Evolutionary conservation across 169 alveolate genomes (phyloP).

Genomic region (Cryptosporidium tyzzeri): DNA sequence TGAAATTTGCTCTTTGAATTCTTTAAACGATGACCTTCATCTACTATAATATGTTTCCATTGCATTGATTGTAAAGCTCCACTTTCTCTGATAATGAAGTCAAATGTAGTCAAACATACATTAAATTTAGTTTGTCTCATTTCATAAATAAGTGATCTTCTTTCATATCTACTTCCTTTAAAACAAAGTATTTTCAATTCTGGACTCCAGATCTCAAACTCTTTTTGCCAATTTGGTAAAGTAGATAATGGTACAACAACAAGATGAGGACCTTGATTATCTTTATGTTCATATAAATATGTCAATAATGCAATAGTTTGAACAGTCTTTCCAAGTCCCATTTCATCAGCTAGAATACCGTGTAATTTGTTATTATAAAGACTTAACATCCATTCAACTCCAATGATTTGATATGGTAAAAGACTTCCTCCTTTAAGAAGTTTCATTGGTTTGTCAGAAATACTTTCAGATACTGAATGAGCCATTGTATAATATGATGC

Average conservation of each 20-base stretch:
- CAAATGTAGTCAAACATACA: conserved; percentile 79
- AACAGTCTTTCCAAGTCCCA: conserved; percentile 98
- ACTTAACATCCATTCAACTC: conserved; percentile 94
- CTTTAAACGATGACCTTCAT: conserved; percentile 94
- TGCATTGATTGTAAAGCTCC: conserved; percentile 42
- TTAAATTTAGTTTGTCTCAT: conserved; percentile 76
- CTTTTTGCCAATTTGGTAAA: conserved; percentile 93
- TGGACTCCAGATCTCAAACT: conserved; percentile 94
- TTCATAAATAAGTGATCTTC: conserved; percentile 54
- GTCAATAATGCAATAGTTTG: conserved; percentile 95
- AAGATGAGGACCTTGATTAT: conserved; percentile 90
- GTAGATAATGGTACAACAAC: conserved; percentile 94
- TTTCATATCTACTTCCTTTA: conserved; percentile 81
- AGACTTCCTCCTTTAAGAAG: conserved; percentile 86
- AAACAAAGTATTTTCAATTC: conserved; percentile 86
- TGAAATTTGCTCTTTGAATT: conserved; percentile 86
- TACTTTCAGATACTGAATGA: conserved; percentile 90
- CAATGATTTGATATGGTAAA: conserved; percentile 90
- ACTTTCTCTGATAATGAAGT: conserved; percentile 77
- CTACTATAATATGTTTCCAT: conserved; percentile 93
- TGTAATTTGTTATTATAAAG: conserved; percentile 91
- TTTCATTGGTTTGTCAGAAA: conserved; percentile 86
- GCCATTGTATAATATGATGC: conserved; percentile 87
- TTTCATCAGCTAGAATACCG: conserved; percentile 96
- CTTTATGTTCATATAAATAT: conserved; percentile 91